A percentile compares a stretch with the other conserved stretches of the same genome.
phyloP scores from a whole-genome alignment of 1,139 yeast genomes.

The Cylindricascospora bacillispora region DNA sequence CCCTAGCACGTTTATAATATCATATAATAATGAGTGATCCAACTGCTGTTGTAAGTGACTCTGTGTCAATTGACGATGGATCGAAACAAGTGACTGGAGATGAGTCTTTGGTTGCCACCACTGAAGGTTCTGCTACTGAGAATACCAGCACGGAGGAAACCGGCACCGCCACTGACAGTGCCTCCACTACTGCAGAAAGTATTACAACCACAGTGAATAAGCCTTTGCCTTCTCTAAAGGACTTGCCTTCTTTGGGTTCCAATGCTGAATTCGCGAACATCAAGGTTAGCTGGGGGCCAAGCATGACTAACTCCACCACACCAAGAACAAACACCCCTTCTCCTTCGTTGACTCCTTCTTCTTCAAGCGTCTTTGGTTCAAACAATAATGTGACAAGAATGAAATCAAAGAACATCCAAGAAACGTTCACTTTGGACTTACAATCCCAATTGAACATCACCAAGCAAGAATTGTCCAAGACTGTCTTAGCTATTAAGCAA shows the following conservation, averaged over 20 bases:
- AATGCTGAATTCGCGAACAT: constrained; percentile 28
- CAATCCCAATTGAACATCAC: constrained; percentile 54
- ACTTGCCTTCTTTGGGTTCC: constrained; percentile 66
- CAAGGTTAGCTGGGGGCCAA: constrained; percentile 34
- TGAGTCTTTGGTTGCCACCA: constrained; percentile 1
- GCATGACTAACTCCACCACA: constrained; percentile 30
- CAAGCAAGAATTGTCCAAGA: constrained; percentile 52
- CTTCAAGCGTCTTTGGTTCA: constrained; percentile 9
- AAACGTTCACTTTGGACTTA: constrained; percentile 58
- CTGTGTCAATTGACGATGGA: too few species aligned
- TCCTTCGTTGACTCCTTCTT: constrained; percentile 8
- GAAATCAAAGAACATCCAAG: constrained; percentile 46
- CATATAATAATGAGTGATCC: too few species aligned
- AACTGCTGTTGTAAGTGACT: too few species aligned
- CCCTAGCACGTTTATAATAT: too few species aligned
- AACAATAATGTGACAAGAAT: constrained; percentile 19
- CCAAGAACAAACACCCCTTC: constrained; percentile 25
- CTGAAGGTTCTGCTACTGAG: constrained; percentile 2
- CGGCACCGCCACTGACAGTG: constrained; percentile 3
- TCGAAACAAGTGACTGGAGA: too few species aligned
- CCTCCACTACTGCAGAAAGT: constrained; percentile 4
- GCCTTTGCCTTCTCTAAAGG: constrained; percentile 34
- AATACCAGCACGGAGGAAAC: constrained; percentile 3
- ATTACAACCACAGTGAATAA: too few species aligned
- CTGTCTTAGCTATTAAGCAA: constrained; percentile 49